A percentile compares a stretch with the other conserved stretches of the same genome.
These are phyloP conservation scores for Spinacia oleracea DNA, from an alignment of 179 eudicot genomes.

Conservation along the genomic window DNA sequence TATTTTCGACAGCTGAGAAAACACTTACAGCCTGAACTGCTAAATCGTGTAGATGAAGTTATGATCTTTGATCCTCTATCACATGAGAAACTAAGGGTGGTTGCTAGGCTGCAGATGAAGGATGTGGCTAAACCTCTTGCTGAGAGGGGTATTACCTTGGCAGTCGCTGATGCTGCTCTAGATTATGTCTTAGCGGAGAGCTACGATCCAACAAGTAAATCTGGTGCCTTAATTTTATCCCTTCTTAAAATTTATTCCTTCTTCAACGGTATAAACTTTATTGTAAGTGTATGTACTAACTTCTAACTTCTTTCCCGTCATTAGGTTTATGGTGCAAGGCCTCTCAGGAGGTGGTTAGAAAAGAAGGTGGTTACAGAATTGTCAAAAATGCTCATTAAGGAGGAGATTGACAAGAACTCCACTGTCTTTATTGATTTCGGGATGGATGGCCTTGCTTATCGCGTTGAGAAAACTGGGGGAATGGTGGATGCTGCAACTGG, in stretches of 20 bases:
- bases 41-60: slow-evolving; percentile 84
- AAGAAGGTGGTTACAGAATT: slow-evolving; percentile 86
- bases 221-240: too few species aligned
- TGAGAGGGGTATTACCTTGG: slow-evolving; percentile 83
- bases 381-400: slow-evolving; percentile 76
- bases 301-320: background rate
- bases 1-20: slow-evolving; percentile 52
- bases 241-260: background rate
- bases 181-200: slow-evolving; percentile 77
- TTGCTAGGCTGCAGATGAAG: slow-evolving; percentile 82
- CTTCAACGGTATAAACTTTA: background rate
- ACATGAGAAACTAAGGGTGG: slow-evolving; percentile 69
- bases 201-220: slow-evolving; percentile 80
- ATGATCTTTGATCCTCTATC: slow-evolving; percentile 92
- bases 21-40: slow-evolving; percentile 83
- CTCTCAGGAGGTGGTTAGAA: slow-evolving; percentile 92
- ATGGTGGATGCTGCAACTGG: slow-evolving; percentile 78
- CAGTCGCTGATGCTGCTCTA: slow-evolving; percentile 84
- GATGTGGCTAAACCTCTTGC: slow-evolving; percentile 88
- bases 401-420: slow-evolving; percentile 84
- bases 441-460: slow-evolving; percentile 51
- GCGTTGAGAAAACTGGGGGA: slow-evolving; percentile 88
- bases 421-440: slow-evolving; percentile 71
- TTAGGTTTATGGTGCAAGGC: slow-evolving; percentile 94
- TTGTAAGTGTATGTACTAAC: background rate